Evolutionary conservation across 1,284 basidiomycete species (phyloP).

Genomic region (Xerocomus nothofagi): DNA sequence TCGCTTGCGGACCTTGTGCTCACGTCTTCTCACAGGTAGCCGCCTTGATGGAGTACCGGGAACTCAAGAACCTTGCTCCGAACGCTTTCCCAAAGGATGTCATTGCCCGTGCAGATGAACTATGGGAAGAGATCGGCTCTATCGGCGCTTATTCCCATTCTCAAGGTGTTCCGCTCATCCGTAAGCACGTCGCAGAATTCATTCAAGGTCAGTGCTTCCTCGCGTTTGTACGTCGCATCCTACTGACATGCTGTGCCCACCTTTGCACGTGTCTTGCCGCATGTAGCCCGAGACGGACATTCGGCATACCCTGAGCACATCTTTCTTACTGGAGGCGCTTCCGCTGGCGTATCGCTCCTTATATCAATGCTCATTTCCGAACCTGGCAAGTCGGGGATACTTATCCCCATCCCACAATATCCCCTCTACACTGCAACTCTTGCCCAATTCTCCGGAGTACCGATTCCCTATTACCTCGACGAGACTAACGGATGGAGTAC

Average conservation of each 20-base stretch:
- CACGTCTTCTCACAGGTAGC: slow-evolving; percentile 59
- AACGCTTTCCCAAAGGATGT: slow-evolving; percentile 86
- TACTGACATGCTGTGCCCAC: slow-evolving; percentile 9
- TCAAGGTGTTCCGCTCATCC: slow-evolving; percentile 89
- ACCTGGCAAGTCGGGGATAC: slow-evolving; percentile 67
- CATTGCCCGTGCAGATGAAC: slow-evolving; percentile 77
- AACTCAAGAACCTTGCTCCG: slow-evolving; percentile 75
- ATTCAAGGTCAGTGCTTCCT: slow-evolving; percentile 43
- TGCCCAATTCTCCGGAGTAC: slow-evolving; percentile 78
- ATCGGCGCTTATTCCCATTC: slow-evolving; percentile 96
- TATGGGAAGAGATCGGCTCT: slow-evolving; percentile 87
- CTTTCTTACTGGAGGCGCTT: slow-evolving; percentile 94
- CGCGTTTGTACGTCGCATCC: background rate
- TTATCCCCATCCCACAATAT: slow-evolving; percentile 98
- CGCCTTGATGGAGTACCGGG: slow-evolving; percentile 91
- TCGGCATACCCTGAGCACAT: slow-evolving; percentile 84
- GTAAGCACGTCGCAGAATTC: slow-evolving; percentile 88
- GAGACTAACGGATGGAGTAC: slow-evolving; percentile 86
- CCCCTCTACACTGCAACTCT: slow-evolving; percentile 96
- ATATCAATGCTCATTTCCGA: slow-evolving; percentile 77
- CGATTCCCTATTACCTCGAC: slow-evolving; percentile 89
- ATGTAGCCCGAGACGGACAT: slow-evolving; percentile 83
- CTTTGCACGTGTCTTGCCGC: background rate
- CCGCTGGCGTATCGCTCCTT: slow-evolving; percentile 86
- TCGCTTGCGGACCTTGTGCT: background rate